Conservation (phyloP, 139 green algal species). For the Deuterostichococcus epilithicus region DNA sequence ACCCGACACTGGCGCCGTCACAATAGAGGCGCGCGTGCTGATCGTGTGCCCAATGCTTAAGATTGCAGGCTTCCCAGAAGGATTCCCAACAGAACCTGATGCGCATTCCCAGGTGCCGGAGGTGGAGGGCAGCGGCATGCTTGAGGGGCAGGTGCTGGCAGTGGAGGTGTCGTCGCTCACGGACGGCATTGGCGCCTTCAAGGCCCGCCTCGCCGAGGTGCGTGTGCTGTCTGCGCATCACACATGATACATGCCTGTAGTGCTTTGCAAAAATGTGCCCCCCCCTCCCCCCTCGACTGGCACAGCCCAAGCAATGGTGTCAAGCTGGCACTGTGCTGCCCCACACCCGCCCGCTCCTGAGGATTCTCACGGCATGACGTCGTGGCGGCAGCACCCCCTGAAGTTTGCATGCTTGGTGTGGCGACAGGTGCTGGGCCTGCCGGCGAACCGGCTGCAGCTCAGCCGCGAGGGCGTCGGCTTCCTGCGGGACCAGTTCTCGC, state of each 20-base stretch:
- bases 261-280: too few relatives aligned
- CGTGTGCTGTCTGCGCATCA: too few relatives aligned
- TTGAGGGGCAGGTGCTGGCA: slow-evolving; percentile 75
- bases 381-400: too few relatives aligned
- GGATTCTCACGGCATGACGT: too few relatives aligned
- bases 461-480: slow-evolving; percentile 61
- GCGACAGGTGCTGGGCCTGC: slow-evolving; percentile 38
- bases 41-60: background rate
- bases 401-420: too few relatives aligned
- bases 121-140: slow-evolving; percentile 58
- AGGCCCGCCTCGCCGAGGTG: slow-evolving; percentile 54
- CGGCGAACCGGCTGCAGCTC: slow-evolving; percentile 75
- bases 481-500: slow-evolving; percentile 62
- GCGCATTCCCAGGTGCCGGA: slow-evolving; percentile 26
- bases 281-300: too few relatives aligned
- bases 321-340: too few relatives aligned
- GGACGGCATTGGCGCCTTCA: slow-evolving; percentile 56
- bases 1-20: background rate
- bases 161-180: slow-evolving; percentile 64
- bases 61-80: background rate
- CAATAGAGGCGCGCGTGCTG: background rate
- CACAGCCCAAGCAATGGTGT: too few relatives aligned
- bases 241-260: too few relatives aligned
- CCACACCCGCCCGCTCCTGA: too few relatives aligned
- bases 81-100: background rate